Conservation (phyloP, 352 stramenopile species). For the Aphanomyces cochlioides region DNA sequence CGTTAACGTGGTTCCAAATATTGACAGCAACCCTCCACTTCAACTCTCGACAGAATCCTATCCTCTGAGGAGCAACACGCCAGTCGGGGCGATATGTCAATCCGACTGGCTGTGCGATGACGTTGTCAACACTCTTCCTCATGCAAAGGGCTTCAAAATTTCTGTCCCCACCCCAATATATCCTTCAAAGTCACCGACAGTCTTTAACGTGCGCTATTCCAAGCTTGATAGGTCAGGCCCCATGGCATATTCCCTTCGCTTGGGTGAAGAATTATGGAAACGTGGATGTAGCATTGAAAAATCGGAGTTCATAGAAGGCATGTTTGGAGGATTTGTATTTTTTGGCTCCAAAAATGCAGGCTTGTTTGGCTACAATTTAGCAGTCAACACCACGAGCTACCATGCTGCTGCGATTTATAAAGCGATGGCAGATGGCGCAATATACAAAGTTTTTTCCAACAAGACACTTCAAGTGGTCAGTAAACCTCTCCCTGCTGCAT, state of each 20-base stretch:
- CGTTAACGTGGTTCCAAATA: neutral
- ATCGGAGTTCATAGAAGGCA: neutral
- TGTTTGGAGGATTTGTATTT: neutral
- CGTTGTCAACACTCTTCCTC: neutral
- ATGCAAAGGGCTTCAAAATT: neutral
- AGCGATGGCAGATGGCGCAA: constrained; percentile 51
- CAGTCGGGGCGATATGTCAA: neutral
- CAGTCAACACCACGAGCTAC: constrained; percentile 52
- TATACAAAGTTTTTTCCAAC: constrained; percentile 36
- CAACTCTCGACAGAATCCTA: neutral
- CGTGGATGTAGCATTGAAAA: constrained; percentile 41
- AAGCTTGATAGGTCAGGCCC: constrained; percentile 48
- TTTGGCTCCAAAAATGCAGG: neutral
- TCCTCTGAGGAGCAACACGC: neutral
- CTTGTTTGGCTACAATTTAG: constrained; percentile 55
- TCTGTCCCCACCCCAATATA: constrained; percentile 37
- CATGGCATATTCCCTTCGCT: constrained; percentile 52
- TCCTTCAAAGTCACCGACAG: constrained; percentile 34
- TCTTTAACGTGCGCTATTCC: constrained; percentile 54
- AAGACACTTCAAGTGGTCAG: constrained; percentile 51
- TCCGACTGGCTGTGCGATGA: neutral
- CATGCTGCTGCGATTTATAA: constrained; percentile 57
- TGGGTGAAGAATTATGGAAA: constrained; percentile 51
- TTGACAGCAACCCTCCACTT: neutral
- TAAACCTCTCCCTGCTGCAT: constrained; percentile 54